A percentile compares a stretch with the other conserved stretches of the same genome.
phyloP scores from a whole-genome alignment of 2,329 filamentous ascomycete species.

The Chaetomium sp. region DNA sequence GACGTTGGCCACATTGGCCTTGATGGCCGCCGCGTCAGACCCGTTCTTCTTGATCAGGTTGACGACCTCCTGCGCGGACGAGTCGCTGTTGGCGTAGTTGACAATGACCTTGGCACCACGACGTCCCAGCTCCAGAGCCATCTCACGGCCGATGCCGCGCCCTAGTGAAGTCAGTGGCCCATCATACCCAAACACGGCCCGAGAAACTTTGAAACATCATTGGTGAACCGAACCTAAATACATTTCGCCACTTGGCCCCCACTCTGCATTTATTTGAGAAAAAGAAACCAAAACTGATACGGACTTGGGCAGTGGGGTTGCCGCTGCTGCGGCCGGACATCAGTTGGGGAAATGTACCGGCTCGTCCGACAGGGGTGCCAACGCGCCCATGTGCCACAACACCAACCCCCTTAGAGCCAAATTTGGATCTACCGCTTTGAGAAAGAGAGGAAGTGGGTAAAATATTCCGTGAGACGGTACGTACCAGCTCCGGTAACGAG shows the following conservation, averaged over 20 bases:
- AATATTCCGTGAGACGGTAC: slow-evolving; percentile 4
- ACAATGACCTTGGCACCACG: slow-evolving; percentile 61
- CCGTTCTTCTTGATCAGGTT: slow-evolving; percentile 58
- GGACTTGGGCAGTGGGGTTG: no score
- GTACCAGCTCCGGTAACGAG: slow-evolving; percentile 32
- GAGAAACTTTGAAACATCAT: no score
- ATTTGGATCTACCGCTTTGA: no score
- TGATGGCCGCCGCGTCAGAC: slow-evolving; percentile 45
- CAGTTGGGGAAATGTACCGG: no score
- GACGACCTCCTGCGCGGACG: slow-evolving; percentile 60
- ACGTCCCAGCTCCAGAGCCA: slow-evolving; percentile 58
- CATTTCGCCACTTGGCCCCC: neutral
- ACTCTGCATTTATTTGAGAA: no score
- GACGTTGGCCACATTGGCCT: slow-evolving; percentile 60
- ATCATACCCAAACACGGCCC: no score
- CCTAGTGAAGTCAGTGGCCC: slow-evolving; percentile 8
- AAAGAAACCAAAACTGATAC: no score
- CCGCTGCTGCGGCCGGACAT: no score
- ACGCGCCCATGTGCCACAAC: no score
- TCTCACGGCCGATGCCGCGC: slow-evolving; percentile 60
- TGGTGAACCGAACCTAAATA: no score
- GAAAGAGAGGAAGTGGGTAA: neutral
- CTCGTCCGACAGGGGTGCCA: no score
- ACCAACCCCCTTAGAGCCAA: neutral
- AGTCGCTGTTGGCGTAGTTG: slow-evolving; percentile 60